Conservation (phyloP, 1,139 yeast genomes). For the Diutina rugosa region DNA sequence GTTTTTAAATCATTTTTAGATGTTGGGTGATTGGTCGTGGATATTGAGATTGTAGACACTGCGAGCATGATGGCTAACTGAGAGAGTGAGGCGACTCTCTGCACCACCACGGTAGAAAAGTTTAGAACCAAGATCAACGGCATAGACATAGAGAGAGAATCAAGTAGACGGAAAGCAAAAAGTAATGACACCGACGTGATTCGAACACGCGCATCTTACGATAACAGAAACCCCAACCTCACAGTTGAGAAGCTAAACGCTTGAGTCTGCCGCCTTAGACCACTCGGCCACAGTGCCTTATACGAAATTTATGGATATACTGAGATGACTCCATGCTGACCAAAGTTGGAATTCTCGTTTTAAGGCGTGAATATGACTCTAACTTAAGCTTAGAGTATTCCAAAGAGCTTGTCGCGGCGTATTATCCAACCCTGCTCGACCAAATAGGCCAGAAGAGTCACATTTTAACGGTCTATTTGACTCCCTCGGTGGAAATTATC, state of each 20-base stretch:
- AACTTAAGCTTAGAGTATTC: too few relatives aligned
- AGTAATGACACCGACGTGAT: background rate
- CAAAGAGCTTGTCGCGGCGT: too few relatives aligned
- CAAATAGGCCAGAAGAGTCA: too few relatives aligned
- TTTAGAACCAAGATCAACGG: too few relatives aligned
- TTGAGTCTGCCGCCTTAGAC: background rate
- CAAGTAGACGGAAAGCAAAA: background rate
- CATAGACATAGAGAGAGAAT: too few relatives aligned
- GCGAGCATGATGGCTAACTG: too few relatives aligned
- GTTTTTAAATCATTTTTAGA: too few relatives aligned
- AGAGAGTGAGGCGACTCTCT: background rate
- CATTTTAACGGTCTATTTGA: too few relatives aligned
- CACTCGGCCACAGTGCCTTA: background rate
- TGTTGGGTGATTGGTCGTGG: background rate
- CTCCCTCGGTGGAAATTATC: too few relatives aligned
- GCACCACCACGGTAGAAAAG: too few relatives aligned
- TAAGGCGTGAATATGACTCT: too few relatives aligned
- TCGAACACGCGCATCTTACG: background rate
- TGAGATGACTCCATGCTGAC: background rate
- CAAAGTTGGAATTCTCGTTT: background rate
- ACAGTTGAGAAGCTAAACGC: background rate
- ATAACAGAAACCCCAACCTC: background rate
- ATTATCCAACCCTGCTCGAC: too few relatives aligned
- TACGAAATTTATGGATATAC: background rate
- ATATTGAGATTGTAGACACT: background rate